Conservation (phyloP, 2,329 filamentous ascomycete genomes). For the Periconia macrospinosa region DNA sequence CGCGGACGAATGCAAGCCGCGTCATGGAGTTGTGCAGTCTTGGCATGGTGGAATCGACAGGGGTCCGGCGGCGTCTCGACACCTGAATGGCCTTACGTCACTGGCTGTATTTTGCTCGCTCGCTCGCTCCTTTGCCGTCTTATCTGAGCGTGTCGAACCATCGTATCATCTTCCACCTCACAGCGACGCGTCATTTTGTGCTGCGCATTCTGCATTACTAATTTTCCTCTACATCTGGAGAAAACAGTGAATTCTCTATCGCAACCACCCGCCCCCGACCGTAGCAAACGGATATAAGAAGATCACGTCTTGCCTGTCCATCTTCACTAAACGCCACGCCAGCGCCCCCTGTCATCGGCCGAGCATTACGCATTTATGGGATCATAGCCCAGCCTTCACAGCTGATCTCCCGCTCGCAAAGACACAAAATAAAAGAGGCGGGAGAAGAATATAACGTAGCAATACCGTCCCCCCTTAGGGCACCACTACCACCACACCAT, state of each 20-base stretch:
- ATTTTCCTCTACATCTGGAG: not conserved
- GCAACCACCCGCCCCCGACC: not conserved
- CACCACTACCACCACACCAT: conserved; percentile 10
- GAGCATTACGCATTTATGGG: not conserved
- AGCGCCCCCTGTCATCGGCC: not conserved
- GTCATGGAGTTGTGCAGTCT: not conserved
- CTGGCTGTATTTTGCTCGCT: not conserved
- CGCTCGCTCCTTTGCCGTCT: not conserved
- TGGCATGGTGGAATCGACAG: not conserved
- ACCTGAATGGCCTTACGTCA: not conserved
- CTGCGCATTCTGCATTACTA: conserved; percentile 1
- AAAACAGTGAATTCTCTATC: conserved; percentile 1
- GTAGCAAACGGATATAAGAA: not conserved
- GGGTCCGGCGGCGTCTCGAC: not conserved
- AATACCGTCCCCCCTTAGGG: not conserved
- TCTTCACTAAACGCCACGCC: not conserved
- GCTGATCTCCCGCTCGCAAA: not conserved
- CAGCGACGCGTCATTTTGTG: not conserved
- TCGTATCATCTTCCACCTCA: not conserved
- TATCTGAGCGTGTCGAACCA: not conserved
- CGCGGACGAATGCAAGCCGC: not conserved
- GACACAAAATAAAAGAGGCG: not conserved
- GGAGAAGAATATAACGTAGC: not conserved
- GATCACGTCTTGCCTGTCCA: not conserved
- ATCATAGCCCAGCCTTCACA: not conserved